Evolutionary conservation across 805 yeast genomes (phyloP), one percentile per base, ranked within the genome.

Genomic region (Kazachstania kunashirensis): DNA sequence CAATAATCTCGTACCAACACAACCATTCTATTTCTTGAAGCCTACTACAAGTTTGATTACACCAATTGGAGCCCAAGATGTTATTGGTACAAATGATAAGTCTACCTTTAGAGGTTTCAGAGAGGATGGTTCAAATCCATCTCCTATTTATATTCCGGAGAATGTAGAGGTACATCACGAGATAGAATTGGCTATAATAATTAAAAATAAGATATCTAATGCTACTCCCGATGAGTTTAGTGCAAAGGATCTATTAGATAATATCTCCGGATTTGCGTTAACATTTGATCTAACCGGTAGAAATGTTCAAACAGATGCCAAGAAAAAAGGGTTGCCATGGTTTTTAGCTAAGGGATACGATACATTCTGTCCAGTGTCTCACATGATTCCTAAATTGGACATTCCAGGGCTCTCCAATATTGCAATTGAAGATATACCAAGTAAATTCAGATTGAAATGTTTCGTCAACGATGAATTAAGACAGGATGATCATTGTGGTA

Each of bases 261-360:
- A 84, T 11, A 83, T 92, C 47, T 81, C 72, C 4, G 96, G 96
- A 10, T 85, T 88, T 52, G 83, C 94, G 1, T 66, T 92, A 43
- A 88, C 96, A 0, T 73, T 92, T 33, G 99, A 92, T 57, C 69
- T 92, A 71, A 92, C 98, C 6, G 97, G 95, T 0, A 74, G 99
- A 58, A 85, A 88, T 52, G 94, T 92, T 21, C 99, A 92, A 62
- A 88, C 82, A 52, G 95, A 78, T 51, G 96, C 96, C 25, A 92
- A 92, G 62, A 72, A 71, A 62, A 85, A 84, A 59, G 97, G 97
- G 1, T 68, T 89, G 36, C 98, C 99, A 4, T 92, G 99, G 99
- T 63, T 89, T 4, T 84, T 86, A 46, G 95, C 92, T 24, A 92
- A 92, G 57, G 98, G 98, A 0, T 89, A 86, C 58, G 99, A 92